These are phyloP conservation scores for Anethum foeniculum DNA, from an alignment of 140 eudicot genomes.

Conservation along the genomic window DNA sequence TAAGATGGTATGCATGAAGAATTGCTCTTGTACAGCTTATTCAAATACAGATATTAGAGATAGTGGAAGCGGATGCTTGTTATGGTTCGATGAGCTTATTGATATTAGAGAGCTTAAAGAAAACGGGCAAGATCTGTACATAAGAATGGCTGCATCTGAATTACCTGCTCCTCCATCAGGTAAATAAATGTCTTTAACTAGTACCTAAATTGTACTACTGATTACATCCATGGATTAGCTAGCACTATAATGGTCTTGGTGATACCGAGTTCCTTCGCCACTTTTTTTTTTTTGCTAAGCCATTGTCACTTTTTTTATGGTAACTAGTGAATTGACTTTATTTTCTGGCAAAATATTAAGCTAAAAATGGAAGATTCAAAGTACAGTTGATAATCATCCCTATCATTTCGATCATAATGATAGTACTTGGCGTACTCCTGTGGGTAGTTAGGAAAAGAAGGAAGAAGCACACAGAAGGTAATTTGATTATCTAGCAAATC, in stretches of 20 bases:
- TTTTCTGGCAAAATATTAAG: not conserved
- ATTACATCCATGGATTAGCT: not conserved
- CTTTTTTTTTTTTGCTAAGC: no score
- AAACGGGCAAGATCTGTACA: constrained; percentile 35
- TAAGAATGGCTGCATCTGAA: constrained; percentile 19
- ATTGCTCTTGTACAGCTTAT: no score
- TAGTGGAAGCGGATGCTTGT: not conserved
- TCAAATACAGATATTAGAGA: no score
- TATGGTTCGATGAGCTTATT: not conserved
- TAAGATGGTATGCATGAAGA: no score
- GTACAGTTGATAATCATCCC: not conserved
- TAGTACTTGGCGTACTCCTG: not conserved
- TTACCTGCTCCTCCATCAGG: constrained; percentile 32
- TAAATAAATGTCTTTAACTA: not conserved
- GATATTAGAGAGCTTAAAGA: constrained; percentile 18
- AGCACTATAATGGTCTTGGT: not conserved
- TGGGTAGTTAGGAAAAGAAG: not conserved
- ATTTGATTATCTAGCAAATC: not conserved
- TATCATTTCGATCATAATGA: not conserved
- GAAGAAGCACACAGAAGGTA: not conserved
- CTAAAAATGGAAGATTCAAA: not conserved
- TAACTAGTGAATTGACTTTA: not conserved
- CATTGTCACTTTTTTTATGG: no score
- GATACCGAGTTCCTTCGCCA: not conserved
- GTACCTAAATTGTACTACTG: not conserved